Conservation (phyloP, 2,329 filamentous ascomycete genomes). For the Diaporthe humulicola region DNA sequence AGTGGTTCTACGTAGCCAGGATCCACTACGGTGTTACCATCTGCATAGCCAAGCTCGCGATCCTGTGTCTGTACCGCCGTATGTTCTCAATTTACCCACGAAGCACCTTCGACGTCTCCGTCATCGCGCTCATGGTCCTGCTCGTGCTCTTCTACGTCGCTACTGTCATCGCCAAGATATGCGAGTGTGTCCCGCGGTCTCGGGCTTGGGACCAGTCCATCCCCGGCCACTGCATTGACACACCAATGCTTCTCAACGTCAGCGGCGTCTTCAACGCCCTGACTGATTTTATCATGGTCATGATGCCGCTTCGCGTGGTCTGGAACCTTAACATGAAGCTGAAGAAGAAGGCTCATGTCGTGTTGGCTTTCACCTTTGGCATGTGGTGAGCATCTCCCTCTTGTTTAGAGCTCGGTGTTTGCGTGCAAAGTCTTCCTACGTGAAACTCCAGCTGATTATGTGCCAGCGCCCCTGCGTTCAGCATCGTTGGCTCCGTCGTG, state of each 20-base stretch:
- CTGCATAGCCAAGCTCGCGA: conserved; percentile 19
- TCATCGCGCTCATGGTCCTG: background rate
- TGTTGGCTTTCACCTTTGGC: conserved; percentile 10
- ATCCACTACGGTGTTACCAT: conserved; percentile 32
- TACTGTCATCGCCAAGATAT: conserved; percentile 21
- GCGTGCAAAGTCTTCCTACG: too few relatives aligned
- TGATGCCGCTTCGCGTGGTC: conserved; percentile 14
- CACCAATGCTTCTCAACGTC: conserved; percentile 24
- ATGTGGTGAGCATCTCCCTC: background rate
- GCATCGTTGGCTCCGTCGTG: conserved; percentile 6
- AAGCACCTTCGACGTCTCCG: conserved; percentile 4
- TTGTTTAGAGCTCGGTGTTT: background rate
- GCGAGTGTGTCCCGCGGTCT: conserved; percentile 4
- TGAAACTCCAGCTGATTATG: background rate
- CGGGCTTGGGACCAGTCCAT: conserved; percentile 2
- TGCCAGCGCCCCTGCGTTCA: conserved; percentile 19
- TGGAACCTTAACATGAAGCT: conserved; percentile 14
- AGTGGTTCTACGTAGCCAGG: conserved; percentile 22
- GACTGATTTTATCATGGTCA: conserved; percentile 21
- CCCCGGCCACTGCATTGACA: background rate
- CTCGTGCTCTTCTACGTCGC: conserved; percentile 26
- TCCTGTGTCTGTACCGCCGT: conserved; percentile 11
- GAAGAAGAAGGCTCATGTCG: background rate
- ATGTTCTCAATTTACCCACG: conserved; percentile 8
- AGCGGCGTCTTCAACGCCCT: conserved; percentile 7